Evolutionary conservation across 2,329 filamentous ascomycete species (phyloP).

Genomic region (Grosmannia serpens): DNA sequence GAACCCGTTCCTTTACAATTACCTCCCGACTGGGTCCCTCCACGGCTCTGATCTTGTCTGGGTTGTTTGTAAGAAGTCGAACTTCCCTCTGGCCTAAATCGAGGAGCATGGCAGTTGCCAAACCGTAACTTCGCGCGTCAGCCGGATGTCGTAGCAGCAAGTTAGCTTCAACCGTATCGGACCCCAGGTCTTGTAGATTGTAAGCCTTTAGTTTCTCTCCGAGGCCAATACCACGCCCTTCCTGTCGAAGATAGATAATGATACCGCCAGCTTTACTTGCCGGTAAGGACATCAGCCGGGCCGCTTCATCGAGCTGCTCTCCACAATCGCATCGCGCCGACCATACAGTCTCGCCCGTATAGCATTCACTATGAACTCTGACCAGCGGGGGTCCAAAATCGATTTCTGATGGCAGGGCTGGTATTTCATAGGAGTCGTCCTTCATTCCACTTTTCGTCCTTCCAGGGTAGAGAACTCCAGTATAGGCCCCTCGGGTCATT

Average conservation of each 20-base stretch:
- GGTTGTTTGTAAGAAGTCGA: conserved; percentile 86
- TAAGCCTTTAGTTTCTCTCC: conserved; percentile 96
- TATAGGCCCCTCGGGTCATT: conserved; percentile 91
- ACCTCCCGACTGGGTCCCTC: conserved; percentile 86
- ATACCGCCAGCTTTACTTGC: conserved; percentile 60
- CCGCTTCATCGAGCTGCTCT: conserved; percentile 93
- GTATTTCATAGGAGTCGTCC: background rate
- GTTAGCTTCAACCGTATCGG: conserved; percentile 97
- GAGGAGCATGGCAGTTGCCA: conserved; percentile 89
- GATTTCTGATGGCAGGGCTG: background rate
- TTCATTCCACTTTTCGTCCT: conserved; percentile 61
- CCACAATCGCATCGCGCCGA: conserved; percentile 95
- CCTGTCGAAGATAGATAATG: conserved; percentile 90
- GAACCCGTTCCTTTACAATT: conserved; percentile 75
- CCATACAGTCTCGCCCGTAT: conserved; percentile 97
- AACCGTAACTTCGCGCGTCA: conserved; percentile 84
- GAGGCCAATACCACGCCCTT: conserved; percentile 88
- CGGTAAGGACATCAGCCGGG: conserved; percentile 76
- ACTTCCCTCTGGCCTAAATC: conserved; percentile 75
- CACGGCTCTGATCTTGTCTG: conserved; percentile 89
- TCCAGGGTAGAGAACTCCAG: conserved; percentile 76
- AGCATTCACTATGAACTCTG: conserved; percentile 94
- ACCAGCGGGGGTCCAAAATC: conserved; percentile 55
- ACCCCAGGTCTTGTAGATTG: conserved; percentile 90
- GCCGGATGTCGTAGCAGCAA: conserved; percentile 82